Evolutionary conservation across 208 protist genomes (phyloP).

Genomic region (Acanthamoeba triangularis): DNA sequence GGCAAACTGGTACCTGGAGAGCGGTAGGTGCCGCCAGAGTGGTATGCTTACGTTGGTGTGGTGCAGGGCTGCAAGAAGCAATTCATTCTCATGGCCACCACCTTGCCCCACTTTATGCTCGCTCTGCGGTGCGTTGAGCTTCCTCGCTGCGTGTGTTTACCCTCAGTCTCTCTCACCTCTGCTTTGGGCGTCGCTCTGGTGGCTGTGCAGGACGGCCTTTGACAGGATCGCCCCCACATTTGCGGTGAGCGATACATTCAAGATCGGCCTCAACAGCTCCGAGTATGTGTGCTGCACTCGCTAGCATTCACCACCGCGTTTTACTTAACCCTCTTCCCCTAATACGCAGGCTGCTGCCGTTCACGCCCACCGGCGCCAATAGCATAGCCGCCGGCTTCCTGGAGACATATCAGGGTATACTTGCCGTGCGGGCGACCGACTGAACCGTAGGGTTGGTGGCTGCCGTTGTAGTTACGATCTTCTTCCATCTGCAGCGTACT

Average conservation of each 20-base stretch:
- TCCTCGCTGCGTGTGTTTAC: neutral
- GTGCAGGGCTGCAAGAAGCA: constrained; percentile 14
- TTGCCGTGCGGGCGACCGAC: neutral
- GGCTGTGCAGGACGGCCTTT: neutral
- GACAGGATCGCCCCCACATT: neutral
- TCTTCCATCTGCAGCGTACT: neutral
- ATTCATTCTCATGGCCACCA: constrained; percentile 47
- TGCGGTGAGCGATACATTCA: neutral
- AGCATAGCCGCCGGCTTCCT: neutral
- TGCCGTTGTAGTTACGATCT: neutral
- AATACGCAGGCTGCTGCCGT: neutral
- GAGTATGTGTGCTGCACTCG: neutral
- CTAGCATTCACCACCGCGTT: neutral
- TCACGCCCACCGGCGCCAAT: neutral
- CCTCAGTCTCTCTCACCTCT: neutral
- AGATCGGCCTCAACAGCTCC: constrained; percentile 3
- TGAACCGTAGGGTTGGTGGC: neutral
- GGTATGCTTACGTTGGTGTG: neutral
- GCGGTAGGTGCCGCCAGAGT: neutral
- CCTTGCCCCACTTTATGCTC: neutral
- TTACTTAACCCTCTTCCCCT: neutral
- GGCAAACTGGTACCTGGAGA: neutral
- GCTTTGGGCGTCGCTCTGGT: neutral
- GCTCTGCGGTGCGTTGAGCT: neutral
- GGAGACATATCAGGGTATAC: neutral